Evolutionary conservation across 495 filamentous ascomycete species (phyloP), one percentile per base, ranked within the genome.

Genomic region (Penicillium paxilli): DNA sequence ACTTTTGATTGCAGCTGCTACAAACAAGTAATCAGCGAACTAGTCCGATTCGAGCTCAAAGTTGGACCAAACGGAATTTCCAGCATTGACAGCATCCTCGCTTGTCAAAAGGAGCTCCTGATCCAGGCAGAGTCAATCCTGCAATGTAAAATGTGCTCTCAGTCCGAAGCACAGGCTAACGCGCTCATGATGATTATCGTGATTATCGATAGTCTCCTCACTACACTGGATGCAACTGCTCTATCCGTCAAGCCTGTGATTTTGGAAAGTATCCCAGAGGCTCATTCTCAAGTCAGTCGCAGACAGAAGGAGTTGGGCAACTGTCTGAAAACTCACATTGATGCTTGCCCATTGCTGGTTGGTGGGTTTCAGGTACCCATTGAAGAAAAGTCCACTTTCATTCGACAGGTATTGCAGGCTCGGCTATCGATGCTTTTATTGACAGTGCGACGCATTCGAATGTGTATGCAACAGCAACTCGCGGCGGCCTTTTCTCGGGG

Each of bases 121-220:
- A 49, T 66, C 5, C 55, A 68, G 14, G 57, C 65, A 2, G 64
- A 72, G n/a, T 55, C 55, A 1, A 67, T 73, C 14, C 54, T 74
- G 4, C 64, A 63, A 20, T 74, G 71, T 32, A 48, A 49, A 9
- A 32, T 64, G n/a, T 74, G 71, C 50, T 62, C 47, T 4, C 54
- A 49, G 47, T 58, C 64, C 1, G 66, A 62, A 24, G 60, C 55
- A 1, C 56, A 63, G 23, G 53, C 58, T 0, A 68, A 68, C n/a
- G 57, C 71, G 22, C 62, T 74, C 7, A 70, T 71, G 62, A 30
- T 71, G 5, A 59, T 71, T 7, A 61, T 72, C 7, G 56, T 73
- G 22, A 60, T 60, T 5, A 73, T 73, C 33, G 69, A 74, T 42
- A 64, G 66, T 45, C 52, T 73, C n/a, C 47, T 71, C 2, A 63